Conservation (phyloP, 2,329 filamentous ascomycete species). For the Fusarium humuli region DNA sequence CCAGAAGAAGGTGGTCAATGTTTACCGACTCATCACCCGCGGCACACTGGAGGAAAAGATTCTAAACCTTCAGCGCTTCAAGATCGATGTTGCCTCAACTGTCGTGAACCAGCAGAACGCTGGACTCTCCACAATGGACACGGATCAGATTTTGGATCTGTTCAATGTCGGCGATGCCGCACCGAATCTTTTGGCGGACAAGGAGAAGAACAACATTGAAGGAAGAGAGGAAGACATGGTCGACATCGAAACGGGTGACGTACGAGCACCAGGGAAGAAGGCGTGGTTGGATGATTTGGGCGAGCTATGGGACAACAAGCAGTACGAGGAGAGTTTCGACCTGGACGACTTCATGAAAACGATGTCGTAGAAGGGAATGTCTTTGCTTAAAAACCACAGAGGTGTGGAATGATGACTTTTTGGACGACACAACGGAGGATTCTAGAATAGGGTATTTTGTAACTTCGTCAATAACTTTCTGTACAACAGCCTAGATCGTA, state of each 20-base stretch:
- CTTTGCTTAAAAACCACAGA: conserved; percentile 9
- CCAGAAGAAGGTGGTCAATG: conserved; percentile 99
- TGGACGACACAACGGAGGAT: conserved; percentile 22
- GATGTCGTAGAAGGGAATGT: conserved; percentile 70
- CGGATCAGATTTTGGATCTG: conserved; percentile 95
- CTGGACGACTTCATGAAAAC: conserved; percentile 94
- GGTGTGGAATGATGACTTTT: conserved; percentile 11
- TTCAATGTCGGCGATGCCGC: conserved; percentile 90
- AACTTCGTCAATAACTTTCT: conserved; percentile 34
- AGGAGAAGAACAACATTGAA: conserved; percentile 67
- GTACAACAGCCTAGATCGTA: conserved; percentile 45
- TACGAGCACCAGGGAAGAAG: conserved; percentile 97
- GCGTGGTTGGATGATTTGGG: conserved; percentile 93
- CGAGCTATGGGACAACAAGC: conserved; percentile 95
- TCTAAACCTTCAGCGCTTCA: conserved; percentile 96
- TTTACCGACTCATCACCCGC: conserved; percentile 95
- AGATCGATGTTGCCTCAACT: conserved; percentile 97
- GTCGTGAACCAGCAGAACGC: conserved; percentile 99
- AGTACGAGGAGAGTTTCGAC: conserved; percentile 98
- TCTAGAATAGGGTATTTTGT: conserved; percentile 40
- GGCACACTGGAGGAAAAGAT: conserved; percentile 99
- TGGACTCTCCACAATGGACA: conserved; percentile 94
- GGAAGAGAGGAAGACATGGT: conserved; percentile 87
- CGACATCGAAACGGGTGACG: conserved; percentile 90
- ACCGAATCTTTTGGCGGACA: conserved; percentile 72